Evolutionary conservation across 2,329 filamentous ascomycete species (phyloP).

Genomic region (Colletotrichum lini): DNA sequence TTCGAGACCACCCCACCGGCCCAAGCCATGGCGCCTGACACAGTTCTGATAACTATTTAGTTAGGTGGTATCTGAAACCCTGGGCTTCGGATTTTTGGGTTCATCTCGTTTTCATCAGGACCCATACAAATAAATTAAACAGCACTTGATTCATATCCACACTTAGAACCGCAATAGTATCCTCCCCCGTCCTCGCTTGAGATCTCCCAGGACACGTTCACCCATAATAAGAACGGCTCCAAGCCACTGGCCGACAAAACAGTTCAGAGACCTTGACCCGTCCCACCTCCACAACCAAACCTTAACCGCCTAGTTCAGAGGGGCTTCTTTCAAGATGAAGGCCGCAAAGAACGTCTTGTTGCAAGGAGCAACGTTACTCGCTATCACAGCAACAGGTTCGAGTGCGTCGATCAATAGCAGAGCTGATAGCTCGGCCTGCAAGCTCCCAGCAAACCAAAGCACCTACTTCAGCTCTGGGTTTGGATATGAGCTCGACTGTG

Average conservation of each 20-base stretch:
- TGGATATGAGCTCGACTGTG: conserved; percentile 48
- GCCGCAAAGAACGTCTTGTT: background rate
- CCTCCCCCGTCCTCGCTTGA: background rate
- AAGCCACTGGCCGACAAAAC: background rate
- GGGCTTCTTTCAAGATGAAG: background rate
- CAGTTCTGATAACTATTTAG: too few species aligned
- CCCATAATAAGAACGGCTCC: background rate
- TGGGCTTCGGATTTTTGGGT: background rate
- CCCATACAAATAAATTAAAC: background rate
- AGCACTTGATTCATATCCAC: background rate
- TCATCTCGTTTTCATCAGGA: background rate
- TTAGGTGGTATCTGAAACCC: too few species aligned
- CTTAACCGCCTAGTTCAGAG: too few species aligned
- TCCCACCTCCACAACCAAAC: background rate
- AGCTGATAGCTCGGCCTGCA: conserved; percentile 36
- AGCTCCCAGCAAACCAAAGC: conserved; percentile 45
- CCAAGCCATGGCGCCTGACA: too few species aligned
- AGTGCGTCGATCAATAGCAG: background rate
- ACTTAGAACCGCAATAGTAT: background rate
- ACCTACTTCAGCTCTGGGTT: conserved; percentile 51
- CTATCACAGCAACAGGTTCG: background rate
- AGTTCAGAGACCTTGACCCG: background rate
- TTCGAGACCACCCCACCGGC: too few species aligned
- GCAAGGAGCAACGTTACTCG: conserved; percentile 4
- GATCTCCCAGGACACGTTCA: background rate